These are phyloP conservation scores for Withania somnifera DNA, from an alignment of 305 asterid species.

Conservation along the genomic window DNA sequence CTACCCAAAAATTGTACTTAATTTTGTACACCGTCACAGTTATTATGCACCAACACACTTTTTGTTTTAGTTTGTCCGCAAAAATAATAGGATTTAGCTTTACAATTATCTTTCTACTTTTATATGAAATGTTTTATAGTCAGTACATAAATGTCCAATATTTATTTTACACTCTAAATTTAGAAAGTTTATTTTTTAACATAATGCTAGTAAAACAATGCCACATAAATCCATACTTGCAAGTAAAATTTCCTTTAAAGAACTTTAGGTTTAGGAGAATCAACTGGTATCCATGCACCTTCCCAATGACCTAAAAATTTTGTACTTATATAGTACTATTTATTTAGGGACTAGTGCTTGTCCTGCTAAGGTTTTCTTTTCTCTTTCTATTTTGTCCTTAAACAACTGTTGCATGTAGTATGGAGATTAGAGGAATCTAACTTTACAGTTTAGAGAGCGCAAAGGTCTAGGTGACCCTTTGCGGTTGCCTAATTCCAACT, in stretches of 20 bases:
- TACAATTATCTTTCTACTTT: background rate
- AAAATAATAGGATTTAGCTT: background rate
- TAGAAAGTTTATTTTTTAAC: background rate
- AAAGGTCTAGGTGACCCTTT: slow-evolving; percentile 2
- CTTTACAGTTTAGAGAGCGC: background rate
- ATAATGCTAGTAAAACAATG: background rate
- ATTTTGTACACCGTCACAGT: background rate
- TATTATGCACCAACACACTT: background rate
- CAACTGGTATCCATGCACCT: background rate
- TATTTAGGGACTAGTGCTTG: background rate
- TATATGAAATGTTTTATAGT: background rate
- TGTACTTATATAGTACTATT: background rate
- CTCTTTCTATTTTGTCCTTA: background rate
- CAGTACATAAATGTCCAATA: background rate
- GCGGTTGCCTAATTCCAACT: slow-evolving; percentile 8
- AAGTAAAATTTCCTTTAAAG: background rate
- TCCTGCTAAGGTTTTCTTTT: background rate
- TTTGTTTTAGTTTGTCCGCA: background rate
- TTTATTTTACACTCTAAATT: too few species aligned
- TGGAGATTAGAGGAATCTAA: background rate
- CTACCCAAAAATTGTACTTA: background rate
- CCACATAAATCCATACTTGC: background rate
- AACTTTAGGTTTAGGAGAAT: background rate
- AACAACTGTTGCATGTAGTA: background rate
- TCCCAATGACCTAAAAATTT: background rate